phyloP scores from a whole-genome alignment of 2,329 filamentous ascomycete species.

The Cryphonectria radicalis region DNA sequence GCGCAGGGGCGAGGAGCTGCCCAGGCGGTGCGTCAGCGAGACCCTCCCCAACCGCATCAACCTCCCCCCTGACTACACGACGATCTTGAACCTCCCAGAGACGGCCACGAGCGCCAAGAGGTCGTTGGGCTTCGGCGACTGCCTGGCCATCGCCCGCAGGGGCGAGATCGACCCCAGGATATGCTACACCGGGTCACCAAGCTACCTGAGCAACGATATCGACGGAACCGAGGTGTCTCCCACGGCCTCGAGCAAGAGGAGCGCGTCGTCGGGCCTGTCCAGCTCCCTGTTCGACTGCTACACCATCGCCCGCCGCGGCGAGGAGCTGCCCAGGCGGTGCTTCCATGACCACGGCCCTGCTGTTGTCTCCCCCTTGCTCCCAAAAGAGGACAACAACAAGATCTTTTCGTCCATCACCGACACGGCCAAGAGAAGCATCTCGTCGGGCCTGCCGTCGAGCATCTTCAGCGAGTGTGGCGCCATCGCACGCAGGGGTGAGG shows the following conservation, averaged over 20 bases:
- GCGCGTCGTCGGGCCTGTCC: neutral
- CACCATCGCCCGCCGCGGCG: neutral
- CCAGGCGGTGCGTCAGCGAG: neutral
- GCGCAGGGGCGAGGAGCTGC: no score
- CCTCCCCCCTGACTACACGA: neutral
- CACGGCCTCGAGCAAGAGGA: constrained; percentile 5
- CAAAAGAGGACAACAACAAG: no score
- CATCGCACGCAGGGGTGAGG: neutral
- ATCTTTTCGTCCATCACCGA: no score
- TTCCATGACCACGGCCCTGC: neutral
- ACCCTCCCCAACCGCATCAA: neutral
- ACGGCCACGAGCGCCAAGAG: neutral
- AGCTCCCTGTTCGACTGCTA: neutral
- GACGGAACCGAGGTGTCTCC: no score
- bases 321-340: neutral
- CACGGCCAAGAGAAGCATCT: neutral
- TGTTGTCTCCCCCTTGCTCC: neutral
- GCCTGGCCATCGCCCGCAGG: no score
- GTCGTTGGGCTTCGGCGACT: neutral
- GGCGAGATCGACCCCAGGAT: no score
- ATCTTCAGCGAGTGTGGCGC: neutral
- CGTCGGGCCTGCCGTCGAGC: neutral
- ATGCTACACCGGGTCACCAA: no score
- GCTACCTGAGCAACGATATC: no score
- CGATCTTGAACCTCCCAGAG: neutral